Conservation (phyloP, 176 grass and related monocot species). For the Otatea glauca region DNA sequence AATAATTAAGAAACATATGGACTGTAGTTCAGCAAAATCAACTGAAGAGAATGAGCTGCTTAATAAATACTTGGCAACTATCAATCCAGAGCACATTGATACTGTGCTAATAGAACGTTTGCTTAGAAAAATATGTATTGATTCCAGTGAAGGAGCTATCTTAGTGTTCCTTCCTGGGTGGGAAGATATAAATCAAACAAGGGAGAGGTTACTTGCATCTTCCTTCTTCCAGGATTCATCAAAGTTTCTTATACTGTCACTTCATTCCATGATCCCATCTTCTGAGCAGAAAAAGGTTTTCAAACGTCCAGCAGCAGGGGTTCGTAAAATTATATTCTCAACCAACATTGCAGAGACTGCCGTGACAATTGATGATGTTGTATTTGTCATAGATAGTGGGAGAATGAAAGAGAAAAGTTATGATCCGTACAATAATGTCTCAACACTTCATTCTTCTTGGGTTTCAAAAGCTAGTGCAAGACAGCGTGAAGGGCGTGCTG, state of each 20-base stretch:
- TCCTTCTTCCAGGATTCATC: conserved; percentile 66
- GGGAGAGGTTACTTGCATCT: conserved; percentile 78
- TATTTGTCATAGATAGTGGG: conserved; percentile 93
- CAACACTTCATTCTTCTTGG: conserved; percentile 94
- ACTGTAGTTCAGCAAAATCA: conserved; percentile 60
- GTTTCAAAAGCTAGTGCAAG: conserved; percentile 92
- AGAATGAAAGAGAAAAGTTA: conserved; percentile 99
- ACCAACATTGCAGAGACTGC: conserved; percentile 98
- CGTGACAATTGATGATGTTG: conserved; percentile 96
- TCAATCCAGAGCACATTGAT: conserved; percentile 79
- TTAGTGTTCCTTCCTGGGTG: conserved; percentile 96
- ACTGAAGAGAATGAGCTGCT: conserved; percentile 70
- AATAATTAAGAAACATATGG: conserved; percentile 79
- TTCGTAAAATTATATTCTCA: conserved; percentile 97
- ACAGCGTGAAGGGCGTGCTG: conserved; percentile 87
- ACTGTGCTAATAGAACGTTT: conserved; percentile 72
- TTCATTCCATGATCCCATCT: conserved; percentile 97
- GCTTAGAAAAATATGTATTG: conserved; percentile 77
- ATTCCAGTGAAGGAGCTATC: conserved; percentile 85
- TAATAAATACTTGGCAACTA: conserved; percentile 78
- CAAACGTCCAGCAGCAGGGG: conserved; percentile 59
- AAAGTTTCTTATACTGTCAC: conserved; percentile 74
- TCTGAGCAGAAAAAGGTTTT: conserved; percentile 93
- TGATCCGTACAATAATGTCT: conserved; percentile 97
- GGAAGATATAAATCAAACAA: conserved; percentile 95